phyloP scores from a whole-genome alignment of 1,284 basidiomycete genomes.

The Meira nashicola region DNA sequence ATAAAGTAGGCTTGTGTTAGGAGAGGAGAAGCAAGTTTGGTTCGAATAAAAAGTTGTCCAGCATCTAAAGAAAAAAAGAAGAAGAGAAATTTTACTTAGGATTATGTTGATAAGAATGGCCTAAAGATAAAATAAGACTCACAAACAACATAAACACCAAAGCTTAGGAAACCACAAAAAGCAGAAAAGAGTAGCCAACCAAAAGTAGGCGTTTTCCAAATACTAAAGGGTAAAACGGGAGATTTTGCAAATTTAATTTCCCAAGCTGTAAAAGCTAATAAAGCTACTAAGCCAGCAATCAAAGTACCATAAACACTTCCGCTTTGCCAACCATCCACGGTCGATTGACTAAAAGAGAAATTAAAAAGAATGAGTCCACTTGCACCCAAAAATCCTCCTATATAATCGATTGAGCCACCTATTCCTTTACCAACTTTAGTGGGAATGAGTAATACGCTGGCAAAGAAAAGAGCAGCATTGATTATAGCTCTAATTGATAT shows the following conservation, averaged over 20 bases:
- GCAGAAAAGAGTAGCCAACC: slow-evolving; percentile 1
- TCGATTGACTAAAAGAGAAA: slow-evolving; percentile 6
- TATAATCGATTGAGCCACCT: not conserved
- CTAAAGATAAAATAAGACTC: not conserved
- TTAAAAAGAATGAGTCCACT: slow-evolving; percentile 2
- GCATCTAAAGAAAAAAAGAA: slow-evolving; percentile 2
- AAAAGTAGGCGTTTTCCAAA: slow-evolving; percentile 3
- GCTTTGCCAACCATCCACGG: not conserved
- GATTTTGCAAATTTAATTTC: not conserved
- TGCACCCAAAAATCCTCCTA: slow-evolving; percentile 3
- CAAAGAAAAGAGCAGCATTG: not conserved
- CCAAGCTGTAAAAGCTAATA: slow-evolving; percentile 1
- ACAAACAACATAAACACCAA: slow-evolving; percentile 3
- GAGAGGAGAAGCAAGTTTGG: not conserved
- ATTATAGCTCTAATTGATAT: not conserved
- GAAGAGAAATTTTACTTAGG: not conserved
- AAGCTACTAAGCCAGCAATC: not conserved
- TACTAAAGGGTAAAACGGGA: slow-evolving; percentile 1
- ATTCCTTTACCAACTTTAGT: not conserved
- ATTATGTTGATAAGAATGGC: not conserved
- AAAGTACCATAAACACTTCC: not conserved
- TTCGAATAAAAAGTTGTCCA: not conserved
- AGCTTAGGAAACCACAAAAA: not conserved
- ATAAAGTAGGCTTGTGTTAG: slow-evolving; percentile 6
- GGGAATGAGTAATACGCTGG: not conserved